phyloP scores from a whole-genome alignment of 495 filamentous ascomycete genomes.

The Tuber umbilicatum region DNA sequence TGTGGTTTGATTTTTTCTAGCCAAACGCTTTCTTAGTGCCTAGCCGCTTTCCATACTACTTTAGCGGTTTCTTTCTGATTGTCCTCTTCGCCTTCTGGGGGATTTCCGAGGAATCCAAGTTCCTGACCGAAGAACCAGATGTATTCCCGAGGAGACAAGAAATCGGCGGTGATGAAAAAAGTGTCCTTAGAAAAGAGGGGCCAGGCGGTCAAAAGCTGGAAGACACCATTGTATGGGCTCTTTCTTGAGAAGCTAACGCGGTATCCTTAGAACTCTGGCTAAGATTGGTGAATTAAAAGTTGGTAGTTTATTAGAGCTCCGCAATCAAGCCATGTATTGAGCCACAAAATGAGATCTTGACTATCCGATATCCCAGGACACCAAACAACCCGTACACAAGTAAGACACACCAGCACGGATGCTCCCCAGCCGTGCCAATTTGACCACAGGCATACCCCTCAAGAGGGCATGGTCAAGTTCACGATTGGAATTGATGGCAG shows the following conservation, averaged over 20 bases:
- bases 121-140: neutral
- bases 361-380: neutral
- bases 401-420: neutral
- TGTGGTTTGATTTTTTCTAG: neutral
- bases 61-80: neutral
- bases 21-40: neutral
- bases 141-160: neutral
- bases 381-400: neutral
- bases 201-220: slow-evolving; percentile 6
- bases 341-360: neutral
- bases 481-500: neutral
- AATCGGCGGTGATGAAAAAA: neutral
- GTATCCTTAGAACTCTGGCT: neutral
- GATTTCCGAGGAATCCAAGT: neutral
- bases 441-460: neutral
- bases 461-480: neutral
- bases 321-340: neutral
- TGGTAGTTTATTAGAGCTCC: neutral
- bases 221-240: neutral
- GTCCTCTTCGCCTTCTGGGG: neutral
- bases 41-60: slow-evolving; percentile 1
- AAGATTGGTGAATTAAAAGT: neutral
- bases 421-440: neutral
- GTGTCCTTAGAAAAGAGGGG: neutral
- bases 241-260: neutral